phyloP scores from a whole-genome alignment of 202 grass and related monocot species.

The Digitaria exilis region DNA sequence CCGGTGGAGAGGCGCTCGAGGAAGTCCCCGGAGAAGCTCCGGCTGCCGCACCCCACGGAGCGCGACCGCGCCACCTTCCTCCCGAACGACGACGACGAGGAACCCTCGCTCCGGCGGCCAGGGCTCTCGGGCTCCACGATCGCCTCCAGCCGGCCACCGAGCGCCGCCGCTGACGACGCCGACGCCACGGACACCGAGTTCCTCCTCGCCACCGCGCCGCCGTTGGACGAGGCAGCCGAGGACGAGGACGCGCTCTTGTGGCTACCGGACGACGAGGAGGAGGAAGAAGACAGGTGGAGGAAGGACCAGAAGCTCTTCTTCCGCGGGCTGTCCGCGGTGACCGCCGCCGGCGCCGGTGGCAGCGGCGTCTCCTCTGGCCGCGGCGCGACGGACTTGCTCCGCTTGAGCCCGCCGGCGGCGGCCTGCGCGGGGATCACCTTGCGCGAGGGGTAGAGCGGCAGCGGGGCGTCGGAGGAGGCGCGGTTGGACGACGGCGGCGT shows the following conservation, averaged over 20 bases:
- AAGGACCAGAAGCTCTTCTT: conserved; percentile 99
- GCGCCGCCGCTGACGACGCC: conserved; percentile 32
- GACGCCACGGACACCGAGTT: conserved; percentile 81
- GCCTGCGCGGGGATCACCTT: conserved; percentile 17
- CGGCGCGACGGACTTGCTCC: conserved; percentile 87
- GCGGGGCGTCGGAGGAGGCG: background rate
- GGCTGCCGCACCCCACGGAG: conserved; percentile 94
- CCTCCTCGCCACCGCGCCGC: conserved; percentile 50
- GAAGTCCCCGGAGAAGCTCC: conserved; percentile 96
- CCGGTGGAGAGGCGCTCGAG: conserved; percentile 91
- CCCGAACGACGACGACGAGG: conserved; percentile 71
- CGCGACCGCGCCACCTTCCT: conserved; percentile 89
- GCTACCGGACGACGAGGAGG: conserved; percentile 47
- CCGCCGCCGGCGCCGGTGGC: background rate
- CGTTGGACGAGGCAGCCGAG: conserved; percentile 3
- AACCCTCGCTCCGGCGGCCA: conserved; percentile 60
- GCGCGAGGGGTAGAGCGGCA: conserved; percentile 15
- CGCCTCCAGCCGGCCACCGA: conserved; percentile 43
- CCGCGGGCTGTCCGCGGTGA: conserved; percentile 63
- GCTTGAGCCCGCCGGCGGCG: conserved; percentile 43
- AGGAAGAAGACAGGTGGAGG: conserved; percentile 78
- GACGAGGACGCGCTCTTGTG: conserved; percentile 35
- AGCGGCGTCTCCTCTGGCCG: conserved; percentile 51
- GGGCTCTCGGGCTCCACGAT: conserved; percentile 76
- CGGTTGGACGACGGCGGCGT: conserved; percentile 44